A percentile compares a stretch with the other conserved stretches of the same genome.
These are phyloP conservation scores for Vitis hybrid DNA, from an alignment of 177 flowering plant species.

Conservation along the genomic window DNA sequence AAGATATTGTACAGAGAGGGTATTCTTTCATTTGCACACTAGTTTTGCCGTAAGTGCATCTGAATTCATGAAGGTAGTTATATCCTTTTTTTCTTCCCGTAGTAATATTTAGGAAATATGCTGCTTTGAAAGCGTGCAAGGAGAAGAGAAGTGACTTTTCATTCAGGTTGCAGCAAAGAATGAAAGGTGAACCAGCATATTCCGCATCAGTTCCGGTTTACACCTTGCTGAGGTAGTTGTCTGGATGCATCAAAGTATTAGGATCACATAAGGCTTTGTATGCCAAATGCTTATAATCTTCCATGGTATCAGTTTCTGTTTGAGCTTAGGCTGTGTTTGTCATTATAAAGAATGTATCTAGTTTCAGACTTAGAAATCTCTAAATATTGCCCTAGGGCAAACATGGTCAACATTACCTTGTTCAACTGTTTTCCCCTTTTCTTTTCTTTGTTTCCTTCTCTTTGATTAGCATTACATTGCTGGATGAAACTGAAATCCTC, in stretches of 20 bases:
- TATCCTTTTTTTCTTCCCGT: neutral
- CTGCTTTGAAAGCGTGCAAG: neutral
- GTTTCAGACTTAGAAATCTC: neutral
- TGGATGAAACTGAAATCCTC: neutral
- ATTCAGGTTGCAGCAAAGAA: neutral
- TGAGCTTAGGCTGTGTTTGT: no score
- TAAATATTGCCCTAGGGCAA: neutral
- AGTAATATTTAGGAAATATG: neutral
- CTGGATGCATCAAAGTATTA: no score
- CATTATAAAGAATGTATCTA: no score
- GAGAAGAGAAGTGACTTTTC: neutral
- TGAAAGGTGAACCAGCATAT: no score
- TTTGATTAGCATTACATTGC: neutral
- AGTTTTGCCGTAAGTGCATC: neutral
- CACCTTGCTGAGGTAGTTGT: neutral
- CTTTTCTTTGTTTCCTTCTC: neutral
- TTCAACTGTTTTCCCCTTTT: neutral
- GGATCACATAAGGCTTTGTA: no score
- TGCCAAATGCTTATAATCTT: no score
- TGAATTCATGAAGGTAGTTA: neutral
- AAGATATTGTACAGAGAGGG: constrained; percentile 4
- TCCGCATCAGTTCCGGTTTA: neutral
- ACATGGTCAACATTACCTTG: neutral
- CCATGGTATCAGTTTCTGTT: no score
- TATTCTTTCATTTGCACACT: neutral